Evolutionary conservation across 805 yeast species (phyloP), one percentile per base, ranked within the genome.

Genomic region (Scheffersomyces lignosus): DNA sequence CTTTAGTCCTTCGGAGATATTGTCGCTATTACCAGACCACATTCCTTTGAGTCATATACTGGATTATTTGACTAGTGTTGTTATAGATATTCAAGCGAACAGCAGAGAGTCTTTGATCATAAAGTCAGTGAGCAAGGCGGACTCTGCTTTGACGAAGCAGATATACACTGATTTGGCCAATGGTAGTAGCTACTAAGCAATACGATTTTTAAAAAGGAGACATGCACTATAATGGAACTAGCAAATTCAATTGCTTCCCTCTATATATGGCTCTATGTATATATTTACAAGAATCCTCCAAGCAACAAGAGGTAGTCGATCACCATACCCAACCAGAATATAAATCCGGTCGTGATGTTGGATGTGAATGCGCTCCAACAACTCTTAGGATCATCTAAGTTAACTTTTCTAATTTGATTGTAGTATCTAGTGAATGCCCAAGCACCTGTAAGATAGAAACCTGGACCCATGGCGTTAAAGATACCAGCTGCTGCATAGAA

Each of bases 351-450:
- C 38, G 71, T 71, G 49, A 90, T 84, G 58, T 91, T 93, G 27
- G 79, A 76, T 13, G 71, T 71, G 57, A 93, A 93, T 59, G 81
- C 78, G 38, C 73, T 70, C 89, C 97, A 87, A 63, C 99, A 93
- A 51, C 80, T 75, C 22, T 62, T 69, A 10, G 96, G 96, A 49
- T 78, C 67, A 56, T 93, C 87, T 40, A 93, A 70, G 56, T 93
- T 78, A 5, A 90, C 97, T 13, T 65, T 71, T 37, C 64, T 68
- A 49, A 90, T 83, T 85, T 85, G 85, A 25, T 62, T 62, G 48
- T 77, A 72, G 25, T 93, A 59, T 46, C 96, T 74, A 43, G 73
- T 78, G 30, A 86, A 80, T 27, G 91, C 93, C 47, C 77, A 63
- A 1, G 78, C 74, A 18, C 83, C 77, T 6, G 87, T 84, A 17